Base-by-base conservation (phyloP, 805 yeast species). In the Monosporozyma siamensis region DNA sequence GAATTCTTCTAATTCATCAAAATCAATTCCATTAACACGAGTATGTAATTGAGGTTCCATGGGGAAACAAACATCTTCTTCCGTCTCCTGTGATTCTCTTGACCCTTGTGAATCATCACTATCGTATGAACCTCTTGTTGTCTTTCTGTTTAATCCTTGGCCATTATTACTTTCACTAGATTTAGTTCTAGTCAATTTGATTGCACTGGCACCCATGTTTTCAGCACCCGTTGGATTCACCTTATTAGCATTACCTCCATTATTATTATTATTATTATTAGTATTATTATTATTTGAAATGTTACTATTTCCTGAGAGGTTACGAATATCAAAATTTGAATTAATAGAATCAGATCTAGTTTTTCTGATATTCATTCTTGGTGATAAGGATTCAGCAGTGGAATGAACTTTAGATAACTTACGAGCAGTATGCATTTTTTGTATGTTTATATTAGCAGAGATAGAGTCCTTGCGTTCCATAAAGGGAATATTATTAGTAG, bases 1-100 rank as follows among this genome's bases (percentile, higher is more conserved):
- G 56, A 82, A 86, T 51, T 83, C 92, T 45, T 86, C 95, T 50
- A 90, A 74, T 55, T 88, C 97, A 55, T 79, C 87, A 55, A 90
- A 87, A 63, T 90, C 95, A 51, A 92, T 85, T 14, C 95, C 96
- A 46, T 78, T 79, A 34, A 75, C 67, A 40, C 76, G 68, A 11
- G 70, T 68, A 44, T 73, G 77, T 46, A 81, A 82, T 40, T 53
- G 56, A 4, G 84, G 79, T 39, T 78, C 67, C 86, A 87, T 82
- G 2, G 97, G 97, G 64, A 89, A 89, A 69, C 97, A 90, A 36
- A 90, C 98, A 72, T 90, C 97, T 58, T 87, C 96, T 56, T 90
- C 97, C 0, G 95, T 87, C 57, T 88, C 96, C 52, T 85, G 95
- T 4, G 89, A 80, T 15, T 80, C 77, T 49, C 87, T 70, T 8